A percentile compares a stretch with the other conserved stretches of the same genome.
Conservation (phyloP, 2,329 filamentous ascomycete species). For the Xylariaceae sp. region DNA sequence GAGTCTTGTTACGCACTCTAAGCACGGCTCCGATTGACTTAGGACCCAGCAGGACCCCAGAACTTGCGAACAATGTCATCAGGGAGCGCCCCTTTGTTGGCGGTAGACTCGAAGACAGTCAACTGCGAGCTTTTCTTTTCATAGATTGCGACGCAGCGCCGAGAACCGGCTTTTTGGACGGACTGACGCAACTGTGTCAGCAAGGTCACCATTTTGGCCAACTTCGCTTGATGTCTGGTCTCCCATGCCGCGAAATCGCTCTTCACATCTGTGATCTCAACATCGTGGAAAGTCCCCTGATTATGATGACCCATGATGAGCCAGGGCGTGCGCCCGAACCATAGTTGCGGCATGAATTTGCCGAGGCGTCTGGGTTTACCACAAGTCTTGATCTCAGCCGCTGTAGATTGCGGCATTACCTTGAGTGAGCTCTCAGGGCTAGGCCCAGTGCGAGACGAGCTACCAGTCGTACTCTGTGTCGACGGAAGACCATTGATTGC, state of each 20-base stretch:
- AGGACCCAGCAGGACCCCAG: background rate
- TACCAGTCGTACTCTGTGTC: background rate
- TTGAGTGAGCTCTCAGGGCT: background rate
- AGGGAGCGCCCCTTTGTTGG: background rate
- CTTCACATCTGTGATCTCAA: background rate
- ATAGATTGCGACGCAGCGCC: background rate
- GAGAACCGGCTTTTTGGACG: background rate
- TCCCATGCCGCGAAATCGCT: background rate
- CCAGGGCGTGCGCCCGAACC: conserved; percentile 21
- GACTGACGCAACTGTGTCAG: conserved; percentile 1
- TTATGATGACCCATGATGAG: conserved; percentile 11
- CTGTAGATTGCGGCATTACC: conserved; percentile 12
- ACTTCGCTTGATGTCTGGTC: background rate
- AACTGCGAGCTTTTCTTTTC: background rate
- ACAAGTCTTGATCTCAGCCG: conserved; percentile 18
- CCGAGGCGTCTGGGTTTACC: background rate
- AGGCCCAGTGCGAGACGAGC: background rate
- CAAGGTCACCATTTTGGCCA: background rate
- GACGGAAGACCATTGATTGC: background rate
- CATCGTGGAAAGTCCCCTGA: background rate
- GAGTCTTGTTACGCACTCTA: no score
- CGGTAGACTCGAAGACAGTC: background rate
- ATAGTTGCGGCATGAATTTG: conserved; percentile 17
- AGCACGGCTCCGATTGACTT: no score
- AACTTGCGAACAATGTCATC: conserved; percentile 2